Conservation (phyloP, 2,329 filamentous ascomycete species). For the Fusarium miscanthi region DNA sequence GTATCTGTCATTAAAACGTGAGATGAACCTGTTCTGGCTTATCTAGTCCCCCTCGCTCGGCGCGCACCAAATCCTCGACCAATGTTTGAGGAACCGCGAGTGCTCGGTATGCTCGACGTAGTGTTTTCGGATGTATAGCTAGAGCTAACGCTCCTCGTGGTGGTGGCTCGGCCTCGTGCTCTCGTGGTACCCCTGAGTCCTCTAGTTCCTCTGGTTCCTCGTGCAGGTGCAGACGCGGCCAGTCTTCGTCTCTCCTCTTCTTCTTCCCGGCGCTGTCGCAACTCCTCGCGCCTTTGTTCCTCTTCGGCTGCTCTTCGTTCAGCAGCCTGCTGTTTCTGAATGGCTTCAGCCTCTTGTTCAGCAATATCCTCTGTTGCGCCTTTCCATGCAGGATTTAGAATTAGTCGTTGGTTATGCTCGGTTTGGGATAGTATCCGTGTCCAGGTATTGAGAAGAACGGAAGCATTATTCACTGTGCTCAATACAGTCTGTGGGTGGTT, state of each 20-base stretch:
- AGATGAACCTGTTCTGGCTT: constrained; percentile 11
- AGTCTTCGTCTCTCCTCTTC: constrained; percentile 59
- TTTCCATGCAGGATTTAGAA: constrained; percentile 89
- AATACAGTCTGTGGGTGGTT: constrained; percentile 73
- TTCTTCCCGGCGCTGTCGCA: constrained; percentile 71
- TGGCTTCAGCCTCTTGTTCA: constrained; percentile 85
- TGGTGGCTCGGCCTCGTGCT: constrained; percentile 44
- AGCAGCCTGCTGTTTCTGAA: constrained; percentile 78
- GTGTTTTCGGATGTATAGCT: constrained; percentile 46
- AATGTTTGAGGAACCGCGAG: constrained; percentile 51
- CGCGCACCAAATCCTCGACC: constrained; percentile 50
- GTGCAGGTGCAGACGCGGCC: constrained; percentile 43
- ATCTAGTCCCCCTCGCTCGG: constrained; percentile 50
- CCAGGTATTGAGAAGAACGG: constrained; percentile 92
- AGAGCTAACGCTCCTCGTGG: constrained; percentile 44
- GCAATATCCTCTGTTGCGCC: constrained; percentile 86
- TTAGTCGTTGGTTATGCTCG: constrained; percentile 93
- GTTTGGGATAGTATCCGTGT: constrained; percentile 95
- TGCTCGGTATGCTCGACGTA: constrained; percentile 44
- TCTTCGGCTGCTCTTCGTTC: constrained; percentile 83
- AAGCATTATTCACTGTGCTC: constrained; percentile 86
- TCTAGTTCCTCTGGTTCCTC: constrained; percentile 49
- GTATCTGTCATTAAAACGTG: constrained; percentile 45
- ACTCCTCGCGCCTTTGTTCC: constrained; percentile 79
- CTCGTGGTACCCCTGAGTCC: constrained; percentile 50